phyloP scores from a whole-genome alignment of 306 rosid genomes.

The Crotalaria pallida region DNA sequence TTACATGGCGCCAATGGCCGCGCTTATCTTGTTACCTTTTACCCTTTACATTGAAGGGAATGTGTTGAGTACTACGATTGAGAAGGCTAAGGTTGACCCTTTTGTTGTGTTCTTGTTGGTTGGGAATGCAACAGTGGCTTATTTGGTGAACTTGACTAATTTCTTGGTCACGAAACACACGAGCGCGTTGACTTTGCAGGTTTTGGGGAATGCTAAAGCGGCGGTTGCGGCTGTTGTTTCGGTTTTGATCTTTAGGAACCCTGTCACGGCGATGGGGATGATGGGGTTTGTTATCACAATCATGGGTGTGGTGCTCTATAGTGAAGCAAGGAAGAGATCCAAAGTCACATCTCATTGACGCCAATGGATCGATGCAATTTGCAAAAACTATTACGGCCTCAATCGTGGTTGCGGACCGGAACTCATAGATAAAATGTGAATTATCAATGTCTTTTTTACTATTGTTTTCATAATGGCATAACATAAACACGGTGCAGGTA shows the following conservation, averaged over 20 bases:
- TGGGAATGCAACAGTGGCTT: slow-evolving; percentile 93
- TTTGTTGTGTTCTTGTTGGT: slow-evolving; percentile 53
- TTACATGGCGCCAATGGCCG: slow-evolving; percentile 92
- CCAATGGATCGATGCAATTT: not conserved
- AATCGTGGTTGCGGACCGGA: too few species aligned
- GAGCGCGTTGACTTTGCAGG: slow-evolving; percentile 86
- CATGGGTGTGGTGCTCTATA: slow-evolving; percentile 88
- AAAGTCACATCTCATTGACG: slow-evolving; percentile 51
- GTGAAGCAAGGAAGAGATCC: slow-evolving; percentile 89
- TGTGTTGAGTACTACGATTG: slow-evolving; percentile 47
- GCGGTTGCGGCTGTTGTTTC: slow-evolving; percentile 90
- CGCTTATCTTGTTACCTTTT: slow-evolving; percentile 62
- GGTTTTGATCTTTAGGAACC: slow-evolving; percentile 81
- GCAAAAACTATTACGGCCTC: too few species aligned
- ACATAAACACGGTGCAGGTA: not conserved
- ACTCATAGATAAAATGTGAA: not conserved
- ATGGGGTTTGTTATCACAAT: slow-evolving; percentile 70
- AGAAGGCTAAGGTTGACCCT: slow-evolving; percentile 55
- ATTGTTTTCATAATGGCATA: not conserved
- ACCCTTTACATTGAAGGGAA: slow-evolving; percentile 85
- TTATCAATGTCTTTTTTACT: not conserved
- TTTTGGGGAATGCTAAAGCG: slow-evolving; percentile 88
- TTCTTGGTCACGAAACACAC: slow-evolving; percentile 90
- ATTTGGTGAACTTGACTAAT: slow-evolving; percentile 83
- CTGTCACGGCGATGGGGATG: slow-evolving; percentile 85